Evolutionary conservation across 2,329 filamentous ascomycete genomes (phyloP), one percentile per base, ranked within the genome.

Genomic region (Penicillium hesseltinei): DNA sequence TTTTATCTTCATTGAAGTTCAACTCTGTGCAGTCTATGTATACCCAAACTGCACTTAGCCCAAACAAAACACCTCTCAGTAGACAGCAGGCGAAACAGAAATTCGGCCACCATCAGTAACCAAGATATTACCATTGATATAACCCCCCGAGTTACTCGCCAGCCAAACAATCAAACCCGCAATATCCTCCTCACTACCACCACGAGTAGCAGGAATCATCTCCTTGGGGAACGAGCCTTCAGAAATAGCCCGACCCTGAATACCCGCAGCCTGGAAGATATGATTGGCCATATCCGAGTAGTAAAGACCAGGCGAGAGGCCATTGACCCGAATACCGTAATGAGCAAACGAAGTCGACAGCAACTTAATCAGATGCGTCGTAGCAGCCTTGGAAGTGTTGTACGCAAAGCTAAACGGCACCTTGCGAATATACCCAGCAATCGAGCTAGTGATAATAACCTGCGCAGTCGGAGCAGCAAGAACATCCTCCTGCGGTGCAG

Each of bases 161-260:
- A 90, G 76, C 75, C 86, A 90, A 50, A 91, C 69, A 27, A 90
- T 80, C 47, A 84, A 77, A 1, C 87, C 86, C 1, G 81, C 84
- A 77, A 90, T 84, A 66, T 89, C 87, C 63, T 84, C 74, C 57
- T 84, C 80, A 40, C 82, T 79, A 1, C 87, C 87, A 59, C 82
- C 78, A 45, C 87, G 77, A 40, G 81, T 81, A n/a, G 85, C 73
- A 0, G 87, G 87, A 43, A 87, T 78, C 50, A 77, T 69, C 1
- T 72, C 73, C 59, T 74, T 79, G 15, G 76, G 60, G 35, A 78
- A 73, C 1, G 72, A 72, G 2, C 76, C 77, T 47, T 77, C 73
- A 10, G 71, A 71, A 36, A 74, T 61, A 25, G 70, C 74, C 27
- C 70, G 68, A 19, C 66, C 67, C 25, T 63, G 44, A 21, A 74